Evolutionary conservation across 2,329 filamentous ascomycete genomes (phyloP).

Genomic region (Stagonosporopsis cucurbitacearum): DNA sequence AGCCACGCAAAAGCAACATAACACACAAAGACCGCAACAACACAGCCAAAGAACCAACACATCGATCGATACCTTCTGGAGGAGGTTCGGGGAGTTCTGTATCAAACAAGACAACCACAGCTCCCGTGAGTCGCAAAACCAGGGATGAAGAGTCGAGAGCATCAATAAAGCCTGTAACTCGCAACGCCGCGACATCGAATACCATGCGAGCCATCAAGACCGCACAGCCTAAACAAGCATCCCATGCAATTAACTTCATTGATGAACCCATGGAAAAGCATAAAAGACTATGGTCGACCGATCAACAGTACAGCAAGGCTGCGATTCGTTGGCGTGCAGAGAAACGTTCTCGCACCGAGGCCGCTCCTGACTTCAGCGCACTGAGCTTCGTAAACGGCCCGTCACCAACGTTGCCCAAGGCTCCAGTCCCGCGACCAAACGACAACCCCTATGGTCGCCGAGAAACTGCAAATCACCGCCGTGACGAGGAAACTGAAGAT

Average conservation of each 20-base stretch:
- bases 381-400: constrained; percentile 35
- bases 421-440: not conserved
- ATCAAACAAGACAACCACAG: too few relatives aligned
- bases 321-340: constrained; percentile 27
- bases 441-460: constrained; percentile 36
- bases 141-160: not conserved
- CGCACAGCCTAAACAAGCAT: constrained; percentile 5
- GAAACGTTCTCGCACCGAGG: constrained; percentile 31
- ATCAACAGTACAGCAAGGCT: constrained; percentile 28
- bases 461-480: constrained; percentile 25
- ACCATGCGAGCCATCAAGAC: constrained; percentile 1
- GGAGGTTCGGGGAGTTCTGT: not conserved
- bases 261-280: constrained; percentile 27
- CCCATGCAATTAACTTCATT: constrained; percentile 32
- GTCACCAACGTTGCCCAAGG: constrained; percentile 13
- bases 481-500: constrained; percentile 18
- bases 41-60: not conserved
- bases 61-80: not conserved
- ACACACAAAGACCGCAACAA: not conserved
- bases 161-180: not conserved
- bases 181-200: not conserved
- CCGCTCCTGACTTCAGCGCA: constrained; percentile 31
- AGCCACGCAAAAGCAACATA: not conserved
- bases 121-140: not conserved
- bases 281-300: constrained; percentile 21